Conservation (phyloP, 441 rosid genomes). For the Erodium moschatum region DNA sequence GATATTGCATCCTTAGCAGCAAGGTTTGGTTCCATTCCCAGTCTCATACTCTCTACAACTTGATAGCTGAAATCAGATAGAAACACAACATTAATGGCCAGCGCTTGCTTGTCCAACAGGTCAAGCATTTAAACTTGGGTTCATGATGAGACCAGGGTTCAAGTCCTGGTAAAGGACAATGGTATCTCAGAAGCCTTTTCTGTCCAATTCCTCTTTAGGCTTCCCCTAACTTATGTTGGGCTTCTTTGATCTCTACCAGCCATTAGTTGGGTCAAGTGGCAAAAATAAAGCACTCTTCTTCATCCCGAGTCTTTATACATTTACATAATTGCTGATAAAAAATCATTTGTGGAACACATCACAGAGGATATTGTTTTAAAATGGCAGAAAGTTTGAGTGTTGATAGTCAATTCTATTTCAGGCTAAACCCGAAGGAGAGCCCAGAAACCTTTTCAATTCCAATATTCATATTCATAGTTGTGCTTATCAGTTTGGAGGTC, state of each 20-base stretch:
- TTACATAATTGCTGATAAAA: too few species aligned
- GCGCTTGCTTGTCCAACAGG: too few species aligned
- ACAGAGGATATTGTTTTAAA: neutral
- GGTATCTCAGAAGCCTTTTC: too few species aligned
- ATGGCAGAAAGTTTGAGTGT: neutral
- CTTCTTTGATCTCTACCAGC: too few species aligned
- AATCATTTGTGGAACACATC: neutral
- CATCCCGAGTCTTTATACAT: too few species aligned
- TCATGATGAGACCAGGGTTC: too few species aligned
- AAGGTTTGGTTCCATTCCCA: constrained; percentile 60
- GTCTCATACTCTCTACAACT: constrained; percentile 88
- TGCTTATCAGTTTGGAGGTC: neutral
- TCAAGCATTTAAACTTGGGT: too few species aligned
- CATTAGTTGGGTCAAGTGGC: too few species aligned
- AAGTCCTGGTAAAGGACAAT: too few species aligned
- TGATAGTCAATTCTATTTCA: neutral
- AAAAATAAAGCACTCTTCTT: too few species aligned
- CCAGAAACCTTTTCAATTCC: neutral
- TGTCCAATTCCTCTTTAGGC: too few species aligned
- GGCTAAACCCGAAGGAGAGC: neutral
- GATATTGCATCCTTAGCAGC: constrained; percentile 78
- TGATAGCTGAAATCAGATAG: constrained; percentile 51
- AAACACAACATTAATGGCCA: neutral
- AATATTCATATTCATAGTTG: neutral
- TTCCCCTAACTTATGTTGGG: too few species aligned